Conservation (phyloP, 495 filamentous ascomycete genomes). For the Lasiosphaeria hispida region DNA sequence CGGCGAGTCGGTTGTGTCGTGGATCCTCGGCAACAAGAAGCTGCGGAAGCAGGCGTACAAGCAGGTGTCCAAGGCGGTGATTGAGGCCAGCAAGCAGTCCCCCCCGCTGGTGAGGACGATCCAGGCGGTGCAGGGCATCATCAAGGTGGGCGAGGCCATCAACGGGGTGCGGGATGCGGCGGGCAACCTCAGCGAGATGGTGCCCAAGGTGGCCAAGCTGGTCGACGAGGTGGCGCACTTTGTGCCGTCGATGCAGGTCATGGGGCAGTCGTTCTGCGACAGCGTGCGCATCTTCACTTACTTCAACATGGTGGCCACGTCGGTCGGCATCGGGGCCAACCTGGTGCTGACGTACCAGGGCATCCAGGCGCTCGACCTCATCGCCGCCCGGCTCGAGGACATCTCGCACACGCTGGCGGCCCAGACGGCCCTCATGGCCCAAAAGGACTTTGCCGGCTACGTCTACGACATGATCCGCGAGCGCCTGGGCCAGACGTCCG, state of each 20-base stretch:
- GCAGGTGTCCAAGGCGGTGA: too few relatives aligned
- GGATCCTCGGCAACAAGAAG: too few relatives aligned
- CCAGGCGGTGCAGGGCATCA: too few relatives aligned
- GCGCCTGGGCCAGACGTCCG: conserved; percentile 18
- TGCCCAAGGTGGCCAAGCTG: background rate
- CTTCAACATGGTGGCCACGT: conserved; percentile 16
- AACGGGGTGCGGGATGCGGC: too few relatives aligned
- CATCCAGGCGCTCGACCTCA: conserved; percentile 58
- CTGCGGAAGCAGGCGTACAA: too few relatives aligned
- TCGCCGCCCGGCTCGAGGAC: conserved; percentile 51
- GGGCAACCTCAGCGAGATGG: background rate
- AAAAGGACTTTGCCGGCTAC: conserved; percentile 19
- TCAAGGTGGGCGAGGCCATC: too few relatives aligned
- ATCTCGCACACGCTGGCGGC: conserved; percentile 16
- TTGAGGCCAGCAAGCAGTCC: too few relatives aligned
- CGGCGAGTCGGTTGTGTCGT: too few relatives aligned
- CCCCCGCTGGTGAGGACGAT: too few relatives aligned
- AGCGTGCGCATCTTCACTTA: conserved; percentile 14
- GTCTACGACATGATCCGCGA: conserved; percentile 27
- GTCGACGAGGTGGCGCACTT: conserved; percentile 11
- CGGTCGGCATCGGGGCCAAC: conserved; percentile 20
- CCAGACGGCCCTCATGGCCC: conserved; percentile 21
- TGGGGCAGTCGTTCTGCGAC: conserved; percentile 23
- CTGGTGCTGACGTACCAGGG: conserved; percentile 49
- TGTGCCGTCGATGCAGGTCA: conserved; percentile 24